Evolutionary conservation across 768 basidiomycete genomes (phyloP), one percentile per base, ranked within the genome.

Genomic region (Rossbeevera mucosa): DNA sequence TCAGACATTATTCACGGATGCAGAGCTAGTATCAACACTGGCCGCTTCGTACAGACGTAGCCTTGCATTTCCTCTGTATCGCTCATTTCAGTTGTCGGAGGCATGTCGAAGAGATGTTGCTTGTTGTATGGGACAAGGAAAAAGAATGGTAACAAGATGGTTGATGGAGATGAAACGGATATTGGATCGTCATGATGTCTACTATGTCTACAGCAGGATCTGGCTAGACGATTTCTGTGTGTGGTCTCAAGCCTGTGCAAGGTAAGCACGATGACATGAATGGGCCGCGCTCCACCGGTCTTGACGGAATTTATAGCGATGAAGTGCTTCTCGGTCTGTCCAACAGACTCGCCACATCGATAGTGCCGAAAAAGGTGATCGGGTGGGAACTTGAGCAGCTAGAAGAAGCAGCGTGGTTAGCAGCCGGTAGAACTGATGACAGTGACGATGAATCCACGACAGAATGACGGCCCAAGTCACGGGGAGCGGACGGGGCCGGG

Each of bases 141-240:
- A 78, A 68, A 78, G 86, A 36, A 72, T 70, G 29, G 73, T 88
- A 21, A 66, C 81, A 49, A 80, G 87, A 59, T 84, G 78, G 61
- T 74, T 93, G 30, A 71, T 94, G 41, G 83, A 82, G 65, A 75
- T 85, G 73, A 91, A 86, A 69, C 66, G 74, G 36, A 82, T 90
- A 44, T 68, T 94, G 56, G 89, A 91, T 61, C 84, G 81, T 60
- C 88, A 91, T 57, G 89, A 90, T 56, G 84, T 88, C 9, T 94
- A 93, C 69, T 91, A 91, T 65, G 75, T 91, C n/a, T 93, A 91
- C 66, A 85, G 80, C 67, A 90, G 89, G 65, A 79, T 91, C 29
- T 94, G 91, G 91, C 59, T 91, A 41, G 85, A 91, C 56, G 91
- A 92, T 62, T 85, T 88, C 59, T 88, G 86, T 59, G 79, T 83